phyloP scores from a whole-genome alignment of 352 stramenopile species.

The Pythium utonaiense region DNA sequence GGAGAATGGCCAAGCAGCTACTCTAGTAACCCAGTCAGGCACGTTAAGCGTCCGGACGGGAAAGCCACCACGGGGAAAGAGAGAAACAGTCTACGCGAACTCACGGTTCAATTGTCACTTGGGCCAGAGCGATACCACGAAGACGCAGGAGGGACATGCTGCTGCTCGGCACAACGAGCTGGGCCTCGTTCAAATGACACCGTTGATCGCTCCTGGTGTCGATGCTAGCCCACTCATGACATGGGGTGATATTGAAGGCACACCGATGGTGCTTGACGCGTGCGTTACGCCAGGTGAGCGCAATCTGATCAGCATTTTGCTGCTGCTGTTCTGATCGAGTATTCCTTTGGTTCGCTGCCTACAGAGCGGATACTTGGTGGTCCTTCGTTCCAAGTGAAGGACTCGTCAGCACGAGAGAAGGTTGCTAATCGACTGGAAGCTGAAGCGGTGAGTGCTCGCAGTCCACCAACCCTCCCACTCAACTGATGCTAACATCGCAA shows the following conservation, averaged over 20 bases:
- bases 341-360: neutral
- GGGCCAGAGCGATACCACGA: neutral
- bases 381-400: conserved; percentile 62
- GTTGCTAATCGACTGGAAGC: conserved; percentile 57
- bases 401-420: conserved; percentile 58
- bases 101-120: conserved; percentile 44
- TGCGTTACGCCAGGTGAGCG: conserved; percentile 36
- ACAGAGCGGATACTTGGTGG: conserved; percentile 38
- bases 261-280: conserved; percentile 53
- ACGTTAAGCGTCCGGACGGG: conserved; percentile 4
- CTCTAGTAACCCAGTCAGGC: neutral
- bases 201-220: conserved; percentile 62
- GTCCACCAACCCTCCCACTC: neutral
- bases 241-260: conserved; percentile 82
- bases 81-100: conserved; percentile 69
- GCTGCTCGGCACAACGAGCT: neutral
- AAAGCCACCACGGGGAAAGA: conserved; percentile 29
- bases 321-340: neutral
- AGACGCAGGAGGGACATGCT: neutral
- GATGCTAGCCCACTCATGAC: conserved; percentile 81
- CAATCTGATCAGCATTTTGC: neutral
- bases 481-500: neutral
- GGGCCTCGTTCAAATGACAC: conserved; percentile 75
- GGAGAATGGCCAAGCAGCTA: conserved; percentile 28
- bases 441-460: conserved; percentile 36